Evolutionary conservation across 1,139 yeast genomes (phyloP).

Genomic region (Candida buenavistaensis): DNA sequence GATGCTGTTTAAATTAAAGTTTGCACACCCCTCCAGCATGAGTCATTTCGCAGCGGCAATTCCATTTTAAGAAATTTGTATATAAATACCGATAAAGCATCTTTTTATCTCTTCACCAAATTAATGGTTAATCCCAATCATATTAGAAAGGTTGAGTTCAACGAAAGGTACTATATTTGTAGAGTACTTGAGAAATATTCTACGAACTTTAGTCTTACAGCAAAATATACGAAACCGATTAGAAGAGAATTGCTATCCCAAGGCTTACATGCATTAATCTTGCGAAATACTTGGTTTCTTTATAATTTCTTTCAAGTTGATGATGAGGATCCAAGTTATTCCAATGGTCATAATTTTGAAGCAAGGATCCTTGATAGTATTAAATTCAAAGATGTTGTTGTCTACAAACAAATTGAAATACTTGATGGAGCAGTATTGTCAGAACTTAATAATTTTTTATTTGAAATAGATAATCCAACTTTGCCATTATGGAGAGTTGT

Average conservation of each 20-base stretch:
- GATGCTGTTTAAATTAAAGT: no score
- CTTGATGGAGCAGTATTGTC: slow-evolving; percentile 19
- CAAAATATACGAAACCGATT: slow-evolving; percentile 21
- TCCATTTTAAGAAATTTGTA: no score
- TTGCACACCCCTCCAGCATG: no score
- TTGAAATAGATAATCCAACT: slow-evolving; percentile 16
- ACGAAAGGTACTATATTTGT: slow-evolving; percentile 29
- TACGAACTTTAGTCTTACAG: slow-evolving; percentile 31
- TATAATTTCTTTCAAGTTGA: slow-evolving; percentile 19
- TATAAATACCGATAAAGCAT: no score
- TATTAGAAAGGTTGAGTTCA: slow-evolving; percentile 15
- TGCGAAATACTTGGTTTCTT: slow-evolving; percentile 22
- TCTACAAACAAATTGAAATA: slow-evolving; percentile 13
- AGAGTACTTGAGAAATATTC: slow-evolving; percentile 24
- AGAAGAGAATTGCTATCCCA: slow-evolving; percentile 21
- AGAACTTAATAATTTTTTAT: slow-evolving; percentile 17
- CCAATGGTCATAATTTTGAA: slow-evolving; percentile 18
- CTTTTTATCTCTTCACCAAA: no score
- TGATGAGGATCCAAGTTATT: slow-evolving; percentile 12
- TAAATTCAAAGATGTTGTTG: slow-evolving; percentile 29
- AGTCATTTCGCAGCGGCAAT: no score
- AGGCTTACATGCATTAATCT: slow-evolving; percentile 24
- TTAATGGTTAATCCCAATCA: slow-evolving; percentile 13
- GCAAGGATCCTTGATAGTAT: slow-evolving; percentile 21
- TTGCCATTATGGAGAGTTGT: slow-evolving; percentile 35